These are phyloP conservation scores for Pseudonitzschia delicatissima DNA, from an alignment of 108 stramenopile species.

Conservation along the genomic window DNA sequence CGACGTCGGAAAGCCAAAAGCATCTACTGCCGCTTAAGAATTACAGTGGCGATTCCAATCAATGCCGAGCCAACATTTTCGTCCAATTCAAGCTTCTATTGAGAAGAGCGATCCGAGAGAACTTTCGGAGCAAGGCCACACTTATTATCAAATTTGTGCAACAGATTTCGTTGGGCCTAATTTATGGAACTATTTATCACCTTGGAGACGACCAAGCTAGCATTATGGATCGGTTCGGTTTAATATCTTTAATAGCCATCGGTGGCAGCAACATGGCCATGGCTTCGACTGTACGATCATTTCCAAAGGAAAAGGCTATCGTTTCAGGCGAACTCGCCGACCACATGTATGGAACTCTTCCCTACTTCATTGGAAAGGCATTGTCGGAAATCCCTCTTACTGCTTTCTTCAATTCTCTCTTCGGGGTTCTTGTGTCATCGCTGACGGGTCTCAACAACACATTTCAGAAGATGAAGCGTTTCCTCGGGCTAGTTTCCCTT, in stretches of 20 bases:
- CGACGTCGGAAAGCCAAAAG: slow-evolving; percentile 27
- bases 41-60: slow-evolving; percentile 8
- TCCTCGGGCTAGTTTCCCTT: slow-evolving; percentile 72
- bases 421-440: slow-evolving; percentile 76
- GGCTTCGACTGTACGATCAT: slow-evolving; percentile 75
- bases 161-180: slow-evolving; percentile 75
- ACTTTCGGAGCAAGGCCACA: slow-evolving; percentile 65
- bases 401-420: slow-evolving; percentile 76
- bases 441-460: slow-evolving; percentile 66
- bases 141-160: slow-evolving; percentile 76
- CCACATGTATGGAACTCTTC: slow-evolving; percentile 78
- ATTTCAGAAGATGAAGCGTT: slow-evolving; percentile 59
- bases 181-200: slow-evolving; percentile 84
- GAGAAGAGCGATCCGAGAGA: slow-evolving; percentile 59
- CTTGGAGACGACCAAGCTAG: slow-evolving; percentile 76
- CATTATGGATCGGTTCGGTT: slow-evolving; percentile 83
- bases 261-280: slow-evolving; percentile 85
- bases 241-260: slow-evolving; percentile 79
- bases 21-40: slow-evolving; percentile 10
- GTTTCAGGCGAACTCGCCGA: slow-evolving; percentile 66
- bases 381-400: slow-evolving; percentile 89
- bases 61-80: slow-evolving; percentile 59
- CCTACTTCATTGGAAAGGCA: slow-evolving; percentile 93
- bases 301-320: slow-evolving; percentile 87
- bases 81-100: slow-evolving; percentile 70